These are phyloP conservation scores for Microsporum ferrugineum DNA, from an alignment of 2,329 filamentous ascomycete species.

Conservation along the genomic window DNA sequence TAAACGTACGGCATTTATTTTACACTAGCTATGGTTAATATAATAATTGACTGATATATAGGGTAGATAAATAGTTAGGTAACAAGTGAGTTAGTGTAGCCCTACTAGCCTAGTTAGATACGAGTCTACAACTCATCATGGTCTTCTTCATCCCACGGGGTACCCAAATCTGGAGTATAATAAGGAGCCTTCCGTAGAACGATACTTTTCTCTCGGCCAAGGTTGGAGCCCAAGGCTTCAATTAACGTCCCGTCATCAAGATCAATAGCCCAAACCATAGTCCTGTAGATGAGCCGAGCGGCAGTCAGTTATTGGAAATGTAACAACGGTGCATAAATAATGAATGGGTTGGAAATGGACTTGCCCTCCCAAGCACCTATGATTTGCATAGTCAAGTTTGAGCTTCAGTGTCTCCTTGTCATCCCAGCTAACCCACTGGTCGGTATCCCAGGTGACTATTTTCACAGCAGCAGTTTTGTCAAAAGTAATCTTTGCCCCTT, in stretches of 20 bases:
- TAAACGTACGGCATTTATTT: too few relatives aligned
- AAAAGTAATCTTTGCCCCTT: conserved; percentile 1
- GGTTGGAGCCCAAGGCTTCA: too few relatives aligned
- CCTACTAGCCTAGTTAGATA: too few relatives aligned
- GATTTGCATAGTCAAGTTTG: conserved; percentile 26
- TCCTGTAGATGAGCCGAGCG: background rate
- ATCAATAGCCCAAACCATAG: conserved; percentile 10
- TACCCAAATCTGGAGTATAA: too few relatives aligned
- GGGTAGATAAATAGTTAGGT: too few relatives aligned
- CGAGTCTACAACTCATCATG: too few relatives aligned
- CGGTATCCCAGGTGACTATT: conserved; percentile 17
- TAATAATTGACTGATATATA: too few relatives aligned
- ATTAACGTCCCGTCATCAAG: background rate
- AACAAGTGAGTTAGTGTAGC: too few relatives aligned
- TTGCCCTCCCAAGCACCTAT: conserved; percentile 25
- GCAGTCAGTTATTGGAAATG: background rate
- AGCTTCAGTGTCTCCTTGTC: conserved; percentile 26
- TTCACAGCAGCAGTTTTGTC: conserved; percentile 22
- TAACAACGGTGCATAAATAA: background rate
- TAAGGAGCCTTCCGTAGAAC: too few relatives aligned
- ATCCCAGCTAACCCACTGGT: conserved; percentile 25
- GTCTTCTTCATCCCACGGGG: too few relatives aligned
- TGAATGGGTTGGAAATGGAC: background rate
- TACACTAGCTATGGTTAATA: too few relatives aligned
- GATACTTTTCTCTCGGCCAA: too few relatives aligned